phyloP scores from a whole-genome alignment of 225 moss, liverwort and hornwort species.

The Climacium dendroides region DNA sequence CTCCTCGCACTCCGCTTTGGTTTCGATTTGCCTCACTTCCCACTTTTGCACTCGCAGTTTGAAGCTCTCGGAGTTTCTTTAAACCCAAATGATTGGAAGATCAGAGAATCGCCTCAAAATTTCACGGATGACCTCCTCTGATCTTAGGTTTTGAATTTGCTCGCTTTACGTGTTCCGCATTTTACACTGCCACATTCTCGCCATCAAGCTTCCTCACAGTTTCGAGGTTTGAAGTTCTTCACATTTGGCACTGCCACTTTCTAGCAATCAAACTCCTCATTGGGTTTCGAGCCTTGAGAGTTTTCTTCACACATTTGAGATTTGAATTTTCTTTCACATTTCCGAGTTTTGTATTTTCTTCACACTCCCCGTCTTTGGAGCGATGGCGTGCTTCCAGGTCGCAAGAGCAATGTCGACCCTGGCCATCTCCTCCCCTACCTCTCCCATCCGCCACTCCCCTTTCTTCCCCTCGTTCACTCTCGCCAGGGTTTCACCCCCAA shows the following conservation, averaged over 20 bases:
- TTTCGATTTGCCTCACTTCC: not conserved
- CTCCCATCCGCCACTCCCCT: not conserved
- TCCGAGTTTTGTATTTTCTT: not conserved
- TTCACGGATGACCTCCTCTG: not conserved
- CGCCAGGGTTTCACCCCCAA: not conserved
- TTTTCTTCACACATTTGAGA: not conserved
- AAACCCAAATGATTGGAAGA: no score
- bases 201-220: not conserved
- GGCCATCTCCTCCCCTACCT: not conserved
- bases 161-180: not conserved
- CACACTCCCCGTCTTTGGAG: not conserved
- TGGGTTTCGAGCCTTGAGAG: not conserved
- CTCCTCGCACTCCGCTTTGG: not conserved
- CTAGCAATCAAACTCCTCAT: not conserved
- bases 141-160: not conserved
- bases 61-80: not conserved
- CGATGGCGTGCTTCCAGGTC: slow-evolving; percentile 5
- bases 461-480: not conserved
- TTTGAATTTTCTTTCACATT: not conserved
- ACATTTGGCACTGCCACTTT: not conserved
- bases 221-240: not conserved
- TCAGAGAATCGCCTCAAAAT: not conserved
- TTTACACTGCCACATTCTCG: not conserved
- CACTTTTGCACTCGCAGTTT: not conserved
- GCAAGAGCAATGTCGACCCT: not conserved